Percentiles rank a stretch among this genome's conserved stretches.
These are phyloP conservation scores for Trichoderma atrobrunneum DNA, from an alignment of 2,329 filamentous ascomycete species.

Conservation along the genomic window DNA sequence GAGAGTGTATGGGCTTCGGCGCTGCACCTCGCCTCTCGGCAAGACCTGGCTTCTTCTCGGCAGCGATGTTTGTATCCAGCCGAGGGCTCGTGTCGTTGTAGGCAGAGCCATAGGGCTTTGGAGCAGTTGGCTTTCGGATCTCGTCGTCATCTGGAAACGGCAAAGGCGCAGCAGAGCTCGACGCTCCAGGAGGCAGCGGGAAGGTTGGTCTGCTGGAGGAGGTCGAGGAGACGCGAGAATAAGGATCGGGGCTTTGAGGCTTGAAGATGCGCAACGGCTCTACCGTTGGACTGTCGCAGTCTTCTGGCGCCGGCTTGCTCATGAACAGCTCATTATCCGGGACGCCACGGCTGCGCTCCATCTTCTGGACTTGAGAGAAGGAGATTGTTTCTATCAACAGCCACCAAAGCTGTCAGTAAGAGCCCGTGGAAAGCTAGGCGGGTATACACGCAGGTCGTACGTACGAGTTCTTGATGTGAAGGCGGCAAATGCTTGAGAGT, in stretches of 20 bases:
- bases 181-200: slow-evolving; percentile 64
- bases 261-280: slow-evolving; percentile 85
- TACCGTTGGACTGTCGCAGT: slow-evolving; percentile 71
- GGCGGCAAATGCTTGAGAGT: background rate
- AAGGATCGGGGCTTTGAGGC: slow-evolving; percentile 62
- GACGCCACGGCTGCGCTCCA: slow-evolving; percentile 59
- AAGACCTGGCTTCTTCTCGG: slow-evolving; percentile 61
- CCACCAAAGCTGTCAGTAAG: background rate
- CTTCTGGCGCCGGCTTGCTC: slow-evolving; percentile 50
- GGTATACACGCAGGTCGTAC: background rate
- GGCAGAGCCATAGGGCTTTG: slow-evolving; percentile 45
- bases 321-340: slow-evolving; percentile 84
- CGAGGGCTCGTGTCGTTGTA: slow-evolving; percentile 53
- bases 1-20: slow-evolving; percentile 79
- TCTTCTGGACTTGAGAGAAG: slow-evolving; percentile 31
- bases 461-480: background rate
- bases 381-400: background rate
- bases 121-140: slow-evolving; percentile 42
- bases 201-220: slow-evolving; percentile 56
- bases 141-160: slow-evolving; percentile 73
- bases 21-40: slow-evolving; percentile 80
- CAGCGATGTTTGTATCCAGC: slow-evolving; percentile 49
- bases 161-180: slow-evolving; percentile 63
- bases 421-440: background rate
- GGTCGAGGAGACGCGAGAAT: slow-evolving; percentile 36